Base-by-base conservation (phyloP, 2,329 filamentous ascomycete species). In the Calonectria leucothoes region DNA sequence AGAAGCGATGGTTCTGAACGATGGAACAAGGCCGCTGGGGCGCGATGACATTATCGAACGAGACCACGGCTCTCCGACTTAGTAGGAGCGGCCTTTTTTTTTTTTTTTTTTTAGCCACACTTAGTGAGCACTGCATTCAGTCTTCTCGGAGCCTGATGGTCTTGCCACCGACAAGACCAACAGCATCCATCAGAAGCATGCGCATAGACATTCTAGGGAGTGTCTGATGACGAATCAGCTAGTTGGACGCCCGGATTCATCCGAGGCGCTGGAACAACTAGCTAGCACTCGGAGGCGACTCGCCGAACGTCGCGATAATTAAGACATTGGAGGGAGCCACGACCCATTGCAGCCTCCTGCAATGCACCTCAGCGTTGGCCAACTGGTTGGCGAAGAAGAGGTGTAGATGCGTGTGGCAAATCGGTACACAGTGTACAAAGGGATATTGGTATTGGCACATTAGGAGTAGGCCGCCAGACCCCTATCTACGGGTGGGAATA, bases 1-100 rank as follows among this genome's bases (percentile, higher is more conserved):
- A 77, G 95, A 98, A 85, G 95, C 95, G 6, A 96, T 98, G 91
- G 95, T 98, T 25, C 87, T 98, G 70, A 96, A 95, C 80, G 95
- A 98, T 80, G 94, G 94, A n/a, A 94, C 91, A 27, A 89, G 93
- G 37, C 93, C 94, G 1, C 83, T 98, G 55, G 92, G 90, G 5
- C 90, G 92, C 75, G 91, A 91, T 55, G 94, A 98, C 81, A 97
- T 98, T 42, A 94, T 96, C 67, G 93, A 97, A 82, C 86, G 91
- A 74, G 89, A 88, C 45, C 85, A 88, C 57, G 85, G 86, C 59
- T 86, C 86, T 49, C 81, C 85, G 70, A 83, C 78, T 27, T 83
- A 52, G 61, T 51, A 63, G 14, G 68, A 29, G 37, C 29, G 37
- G 39, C 37, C 33, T 29, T 39, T 65, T 52, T 29, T 25, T 42